Evolutionary conservation across 495 filamentous ascomycete genomes (phyloP).

Genomic region (Neurospora tetraspora): DNA sequence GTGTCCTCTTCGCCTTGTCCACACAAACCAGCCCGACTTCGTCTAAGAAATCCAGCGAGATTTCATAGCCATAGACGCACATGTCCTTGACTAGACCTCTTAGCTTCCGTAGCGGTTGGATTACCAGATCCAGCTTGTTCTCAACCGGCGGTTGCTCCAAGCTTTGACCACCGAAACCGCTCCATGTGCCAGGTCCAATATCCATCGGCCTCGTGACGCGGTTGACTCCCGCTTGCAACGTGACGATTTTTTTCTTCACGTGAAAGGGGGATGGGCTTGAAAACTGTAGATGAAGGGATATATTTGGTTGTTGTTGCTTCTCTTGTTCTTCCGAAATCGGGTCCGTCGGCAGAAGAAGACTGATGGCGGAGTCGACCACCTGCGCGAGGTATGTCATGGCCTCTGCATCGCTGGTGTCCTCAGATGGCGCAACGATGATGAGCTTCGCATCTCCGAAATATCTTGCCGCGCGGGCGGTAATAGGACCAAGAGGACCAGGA

Average conservation of each 20-base stretch:
- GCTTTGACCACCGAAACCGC: neutral
- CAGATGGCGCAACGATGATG: neutral
- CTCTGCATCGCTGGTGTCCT: neutral
- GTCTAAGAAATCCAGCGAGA: neutral
- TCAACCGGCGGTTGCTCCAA: neutral
- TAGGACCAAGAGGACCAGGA: neutral
- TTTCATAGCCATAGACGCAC: neutral
- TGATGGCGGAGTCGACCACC: neutral
- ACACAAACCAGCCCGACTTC: neutral
- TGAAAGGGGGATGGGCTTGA: neutral
- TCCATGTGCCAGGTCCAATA: neutral
- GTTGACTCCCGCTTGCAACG: neutral
- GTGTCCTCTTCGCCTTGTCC: neutral
- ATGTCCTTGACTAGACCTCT: neutral
- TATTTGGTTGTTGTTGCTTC: neutral
- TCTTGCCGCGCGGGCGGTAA: neutral
- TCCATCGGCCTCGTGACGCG: neutral
- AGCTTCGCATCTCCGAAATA: neutral
- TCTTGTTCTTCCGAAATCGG: neutral
- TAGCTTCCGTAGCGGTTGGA: neutral
- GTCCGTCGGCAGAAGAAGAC: neutral
- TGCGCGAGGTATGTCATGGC: neutral
- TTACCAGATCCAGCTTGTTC: neutral
- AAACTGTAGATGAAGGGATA: neutral
- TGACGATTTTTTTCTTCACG: neutral